These are phyloP conservation scores for Parafenestella ontariensis DNA, from an alignment of 2,329 filamentous ascomycete genomes.

Conservation along the genomic window DNA sequence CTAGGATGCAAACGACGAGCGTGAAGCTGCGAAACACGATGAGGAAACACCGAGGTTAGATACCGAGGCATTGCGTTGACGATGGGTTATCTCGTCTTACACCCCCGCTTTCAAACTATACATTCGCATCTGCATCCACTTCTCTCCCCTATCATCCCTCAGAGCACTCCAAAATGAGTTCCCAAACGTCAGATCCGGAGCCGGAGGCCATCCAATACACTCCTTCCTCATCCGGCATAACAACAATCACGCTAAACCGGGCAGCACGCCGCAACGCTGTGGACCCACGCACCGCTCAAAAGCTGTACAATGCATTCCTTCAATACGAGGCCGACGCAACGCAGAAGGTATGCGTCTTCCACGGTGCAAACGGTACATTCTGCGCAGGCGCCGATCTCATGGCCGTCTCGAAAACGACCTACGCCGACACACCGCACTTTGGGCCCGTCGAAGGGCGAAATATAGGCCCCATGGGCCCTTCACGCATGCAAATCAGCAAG, in stretches of 20 bases:
- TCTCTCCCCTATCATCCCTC: neutral
- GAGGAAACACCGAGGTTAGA: neutral
- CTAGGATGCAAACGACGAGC: neutral
- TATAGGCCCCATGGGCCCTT: slow-evolving; percentile 61
- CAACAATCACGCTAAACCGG: slow-evolving; percentile 64
- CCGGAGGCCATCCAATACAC: slow-evolving; percentile 23
- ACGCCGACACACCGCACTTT: slow-evolving; percentile 24
- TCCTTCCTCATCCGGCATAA: slow-evolving; percentile 52
- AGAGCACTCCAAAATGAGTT: neutral
- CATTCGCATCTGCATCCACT: neutral
- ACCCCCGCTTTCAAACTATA: neutral
- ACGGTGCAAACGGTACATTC: slow-evolving; percentile 58
- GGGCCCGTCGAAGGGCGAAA: slow-evolving; percentile 48
- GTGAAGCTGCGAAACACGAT: neutral
- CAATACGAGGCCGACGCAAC: slow-evolving; percentile 58
- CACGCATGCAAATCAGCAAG: slow-evolving; percentile 58
- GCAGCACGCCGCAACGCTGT: slow-evolving; percentile 61
- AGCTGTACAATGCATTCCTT: slow-evolving; percentile 58
- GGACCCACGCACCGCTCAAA: slow-evolving; percentile 56
- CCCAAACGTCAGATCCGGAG: slow-evolving; percentile 5
- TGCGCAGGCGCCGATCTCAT: slow-evolving; percentile 63
- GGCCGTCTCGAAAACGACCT: slow-evolving; percentile 43
- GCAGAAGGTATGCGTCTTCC: slow-evolving; percentile 62
- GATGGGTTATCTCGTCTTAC: too few relatives aligned
- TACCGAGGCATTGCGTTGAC: slow-evolving; percentile 1